Conservation (phyloP, 2,329 filamentous ascomycete species). For the Neoascochyta sp. region DNA sequence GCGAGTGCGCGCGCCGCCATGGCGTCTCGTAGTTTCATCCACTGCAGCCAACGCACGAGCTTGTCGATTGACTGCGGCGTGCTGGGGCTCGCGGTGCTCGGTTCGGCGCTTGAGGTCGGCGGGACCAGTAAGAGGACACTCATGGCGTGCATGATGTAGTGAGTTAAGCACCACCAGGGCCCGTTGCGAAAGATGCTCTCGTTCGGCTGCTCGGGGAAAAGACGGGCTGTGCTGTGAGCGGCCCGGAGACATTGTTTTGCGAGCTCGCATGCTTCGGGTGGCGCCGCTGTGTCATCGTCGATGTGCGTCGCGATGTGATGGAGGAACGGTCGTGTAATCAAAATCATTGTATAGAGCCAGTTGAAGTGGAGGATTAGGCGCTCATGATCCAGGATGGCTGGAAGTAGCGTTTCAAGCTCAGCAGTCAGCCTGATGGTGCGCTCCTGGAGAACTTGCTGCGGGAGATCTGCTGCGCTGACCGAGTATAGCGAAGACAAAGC, state of each 20-base stretch:
- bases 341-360: slow-evolving; percentile 3
- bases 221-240: slow-evolving; percentile 1
- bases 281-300: background rate
- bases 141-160: slow-evolving; percentile 7
- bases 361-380: slow-evolving; percentile 3
- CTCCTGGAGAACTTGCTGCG: slow-evolving; percentile 1
- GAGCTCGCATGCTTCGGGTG: background rate
- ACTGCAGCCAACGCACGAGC: slow-evolving; percentile 4
- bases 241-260: slow-evolving; percentile 2
- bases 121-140: slow-evolving; percentile 1
- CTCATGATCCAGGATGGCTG: slow-evolving; percentile 2
- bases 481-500: slow-evolving; percentile 2
- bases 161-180: slow-evolving; percentile 7
- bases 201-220: slow-evolving; percentile 2
- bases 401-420: slow-evolving; percentile 1
- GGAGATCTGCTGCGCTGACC: slow-evolving; percentile 2
- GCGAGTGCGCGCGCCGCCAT: slow-evolving; percentile 1
- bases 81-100: slow-evolving; percentile 4
- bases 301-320: no score
- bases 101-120: background rate
- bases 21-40: slow-evolving; percentile 1
- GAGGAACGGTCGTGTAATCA: slow-evolving; percentile 5
- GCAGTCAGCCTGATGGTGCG: background rate
- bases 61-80: slow-evolving; percentile 1
- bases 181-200: slow-evolving; percentile 1